Evolutionary conservation across 495 filamentous ascomycete species (phyloP).

Genomic region (Aspergillus wentii): DNA sequence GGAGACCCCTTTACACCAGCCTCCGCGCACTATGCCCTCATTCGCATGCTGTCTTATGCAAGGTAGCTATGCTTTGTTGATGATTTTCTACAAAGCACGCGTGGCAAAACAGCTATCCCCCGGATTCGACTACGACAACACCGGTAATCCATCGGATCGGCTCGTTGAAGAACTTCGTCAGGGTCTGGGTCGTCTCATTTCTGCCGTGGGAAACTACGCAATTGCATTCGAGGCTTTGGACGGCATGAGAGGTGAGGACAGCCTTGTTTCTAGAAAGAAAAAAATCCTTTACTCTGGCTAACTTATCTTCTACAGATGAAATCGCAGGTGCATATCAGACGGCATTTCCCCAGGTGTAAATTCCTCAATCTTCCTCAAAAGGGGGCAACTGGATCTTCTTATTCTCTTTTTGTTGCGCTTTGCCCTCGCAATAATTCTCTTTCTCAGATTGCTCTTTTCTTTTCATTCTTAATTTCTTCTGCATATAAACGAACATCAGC

Average conservation of each 20-base stretch:
- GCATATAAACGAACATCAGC: no score
- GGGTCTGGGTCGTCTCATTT: conserved; percentile 46
- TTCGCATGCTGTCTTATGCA: conserved; percentile 63
- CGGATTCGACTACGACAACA: conserved; percentile 27
- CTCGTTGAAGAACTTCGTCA: conserved; percentile 50
- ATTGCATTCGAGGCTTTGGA: conserved; percentile 56
- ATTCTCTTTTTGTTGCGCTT: conserved; percentile 3
- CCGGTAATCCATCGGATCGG: conserved; percentile 30
- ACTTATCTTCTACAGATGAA: conserved; percentile 31
- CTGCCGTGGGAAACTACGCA: conserved; percentile 50
- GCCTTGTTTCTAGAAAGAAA: no score
- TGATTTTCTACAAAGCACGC: conserved; percentile 47
- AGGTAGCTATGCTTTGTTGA: conserved; percentile 56
- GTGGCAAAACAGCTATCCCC: conserved; percentile 42
- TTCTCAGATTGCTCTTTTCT: background rate
- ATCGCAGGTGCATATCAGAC: conserved; percentile 43
- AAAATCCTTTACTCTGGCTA: no score
- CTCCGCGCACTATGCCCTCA: conserved; percentile 54
- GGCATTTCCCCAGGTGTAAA: conserved; percentile 27
- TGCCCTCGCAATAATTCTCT: background rate
- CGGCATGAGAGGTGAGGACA: conserved; percentile 58
- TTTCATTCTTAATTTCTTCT: background rate
- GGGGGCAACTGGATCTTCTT: background rate
- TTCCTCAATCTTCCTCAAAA: no score
- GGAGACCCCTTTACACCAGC: conserved; percentile 17